Evolutionary conservation across 202 grass and related monocot genomes (phyloP), one percentile per base, ranked within the genome.

Genomic region (Musa balbisiana): DNA sequence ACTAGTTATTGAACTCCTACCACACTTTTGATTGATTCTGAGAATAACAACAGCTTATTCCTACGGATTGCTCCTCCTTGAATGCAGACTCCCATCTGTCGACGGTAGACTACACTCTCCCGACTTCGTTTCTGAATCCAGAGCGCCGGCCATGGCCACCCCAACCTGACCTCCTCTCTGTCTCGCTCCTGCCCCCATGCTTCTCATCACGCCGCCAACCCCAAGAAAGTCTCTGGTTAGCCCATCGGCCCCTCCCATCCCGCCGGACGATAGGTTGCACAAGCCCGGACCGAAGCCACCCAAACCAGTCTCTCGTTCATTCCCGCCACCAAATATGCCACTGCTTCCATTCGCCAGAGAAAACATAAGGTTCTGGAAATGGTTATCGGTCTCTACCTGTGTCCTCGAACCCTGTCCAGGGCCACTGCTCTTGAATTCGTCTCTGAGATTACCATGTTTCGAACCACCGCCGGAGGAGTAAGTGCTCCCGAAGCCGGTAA

Each of bases 201-300:
- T 43, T 43, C 33, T 43, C 33, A 43, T 43, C 5, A 80, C 60
- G 2, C 88, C 84, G n/a, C 90, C 90, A 0, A 95, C 95, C 29
- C 95, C 95, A 6, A 99, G 89, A 49, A 99, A 99, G 78, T 99
- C 95, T 76, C 95, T 81, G 8, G 95, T 99, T 76, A 90, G 77
- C 79, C 83, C 74, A 12, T 85, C 87, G 14, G 27, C 71, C 29
- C 58, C 21, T 43, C 33, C 33, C 33, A 43, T 43, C 59, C 21
- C 29, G 9, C 68, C 77, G 5, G 66, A 49, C 68, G 74, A 60
- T 62, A 97, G 84, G 76, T 91, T 64, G 51, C 84, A 83, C 73
- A 97, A 67, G 66, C 79, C 79, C 23, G 87, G 81, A 24, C 86
- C 83, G 62, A 91, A 91, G 63, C 90, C 90, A 43, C 87, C 87